Percentiles rank a stretch among this genome's conserved stretches.
Conservation (phyloP, 1,284 basidiomycete species). For the Ganoderma multipileum region DNA sequence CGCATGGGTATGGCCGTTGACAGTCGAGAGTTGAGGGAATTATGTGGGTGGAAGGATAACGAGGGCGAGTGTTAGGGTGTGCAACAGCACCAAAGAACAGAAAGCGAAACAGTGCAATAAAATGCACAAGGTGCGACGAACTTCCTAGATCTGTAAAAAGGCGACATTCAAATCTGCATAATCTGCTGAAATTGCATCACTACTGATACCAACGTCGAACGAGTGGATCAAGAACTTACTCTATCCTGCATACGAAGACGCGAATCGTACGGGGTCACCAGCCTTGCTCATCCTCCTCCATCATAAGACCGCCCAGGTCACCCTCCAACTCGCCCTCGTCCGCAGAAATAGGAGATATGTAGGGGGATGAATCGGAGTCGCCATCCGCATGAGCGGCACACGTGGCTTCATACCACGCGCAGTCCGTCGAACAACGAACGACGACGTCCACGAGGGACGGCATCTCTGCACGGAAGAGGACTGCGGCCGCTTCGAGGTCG, state of each 20-base stretch:
- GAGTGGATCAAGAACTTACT: not conserved
- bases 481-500: not conserved
- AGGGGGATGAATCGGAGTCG: not conserved
- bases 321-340: not conserved
- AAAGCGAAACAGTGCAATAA: too few relatives aligned
- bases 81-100: too few relatives aligned
- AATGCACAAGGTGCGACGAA: too few relatives aligned
- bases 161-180: too few relatives aligned
- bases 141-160: too few relatives aligned
- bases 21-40: too few relatives aligned
- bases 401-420: not conserved
- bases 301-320: constrained; percentile 5
- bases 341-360: not conserved
- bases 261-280: not conserved
- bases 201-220: not conserved
- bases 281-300: constrained; percentile 13
- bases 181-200: too few relatives aligned
- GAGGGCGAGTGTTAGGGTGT: too few relatives aligned
- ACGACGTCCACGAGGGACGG: constrained; percentile 10
- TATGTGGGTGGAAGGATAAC: too few relatives aligned
- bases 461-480: constrained; percentile 1
- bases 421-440: constrained; percentile 5
- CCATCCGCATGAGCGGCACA: not conserved
- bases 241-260: not conserved
- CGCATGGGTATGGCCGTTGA: not conserved